Evolutionary conservation across 1,284 basidiomycete species (phyloP).

Genomic region (Abortiporus biennis): DNA sequence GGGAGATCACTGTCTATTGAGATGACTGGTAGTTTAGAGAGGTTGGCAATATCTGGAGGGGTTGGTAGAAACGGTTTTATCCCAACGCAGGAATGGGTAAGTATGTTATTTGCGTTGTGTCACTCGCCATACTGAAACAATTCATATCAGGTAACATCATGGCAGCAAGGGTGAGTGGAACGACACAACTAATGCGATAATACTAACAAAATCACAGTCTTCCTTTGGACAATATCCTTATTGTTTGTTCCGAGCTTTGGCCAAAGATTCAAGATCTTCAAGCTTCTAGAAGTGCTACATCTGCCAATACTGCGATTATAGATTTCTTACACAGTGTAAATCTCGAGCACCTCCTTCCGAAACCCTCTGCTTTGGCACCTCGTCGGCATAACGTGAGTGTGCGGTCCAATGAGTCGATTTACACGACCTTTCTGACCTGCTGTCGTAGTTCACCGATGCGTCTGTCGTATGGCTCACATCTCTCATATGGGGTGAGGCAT

Average conservation of each 20-base stretch:
- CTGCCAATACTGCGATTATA: slow-evolving; percentile 57
- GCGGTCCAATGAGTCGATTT: not conserved
- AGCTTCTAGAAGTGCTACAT: slow-evolving; percentile 54
- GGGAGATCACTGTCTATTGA: slow-evolving; percentile 59
- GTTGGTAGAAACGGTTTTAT: slow-evolving; percentile 86
- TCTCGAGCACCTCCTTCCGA: slow-evolving; percentile 66
- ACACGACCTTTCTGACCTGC: slow-evolving; percentile 9
- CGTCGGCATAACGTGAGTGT: slow-evolving; percentile 65
- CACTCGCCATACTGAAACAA: no score
- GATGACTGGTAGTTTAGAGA: slow-evolving; percentile 51
- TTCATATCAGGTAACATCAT: slow-evolving; percentile 61
- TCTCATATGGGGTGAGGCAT: slow-evolving; percentile 89
- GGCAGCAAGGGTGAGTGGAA: slow-evolving; percentile 79
- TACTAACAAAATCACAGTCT: slow-evolving; percentile 53
- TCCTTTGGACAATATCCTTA: slow-evolving; percentile 80
- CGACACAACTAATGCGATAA: not conserved
- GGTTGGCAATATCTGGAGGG: slow-evolving; percentile 54
- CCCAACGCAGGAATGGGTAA: slow-evolving; percentile 92
- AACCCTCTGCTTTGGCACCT: slow-evolving; percentile 54
- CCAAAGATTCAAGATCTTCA: slow-evolving; percentile 84
- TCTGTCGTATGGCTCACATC: slow-evolving; percentile 87
- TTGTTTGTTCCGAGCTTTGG: slow-evolving; percentile 80
- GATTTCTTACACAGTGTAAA: slow-evolving; percentile 66
- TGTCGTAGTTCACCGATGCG: slow-evolving; percentile 77
- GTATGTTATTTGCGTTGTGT: slow-evolving; percentile 19